Percentiles rank a stretch among this genome's conserved stretches.
These are phyloP conservation scores for Rhododendron ferrugineum DNA, from an alignment of 148 eudicot genomes.

Conservation along the genomic window DNA sequence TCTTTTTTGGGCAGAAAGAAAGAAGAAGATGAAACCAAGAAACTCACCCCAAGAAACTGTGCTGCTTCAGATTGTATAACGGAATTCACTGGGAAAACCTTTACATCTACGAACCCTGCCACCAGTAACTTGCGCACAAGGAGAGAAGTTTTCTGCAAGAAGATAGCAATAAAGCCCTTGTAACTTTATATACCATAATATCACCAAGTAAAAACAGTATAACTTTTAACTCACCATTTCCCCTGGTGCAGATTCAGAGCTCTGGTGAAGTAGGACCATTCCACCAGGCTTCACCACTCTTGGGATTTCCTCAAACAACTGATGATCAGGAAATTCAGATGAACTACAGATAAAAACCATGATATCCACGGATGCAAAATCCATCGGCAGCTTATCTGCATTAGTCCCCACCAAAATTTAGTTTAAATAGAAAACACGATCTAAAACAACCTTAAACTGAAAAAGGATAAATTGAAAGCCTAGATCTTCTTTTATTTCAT, in stretches of 20 bases:
- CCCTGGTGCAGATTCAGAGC: slow-evolving; percentile 29
- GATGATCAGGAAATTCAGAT: slow-evolving; percentile 50
- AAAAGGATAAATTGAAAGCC: neutral
- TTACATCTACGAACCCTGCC: slow-evolving; percentile 66
- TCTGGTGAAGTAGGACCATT: slow-evolving; percentile 39
- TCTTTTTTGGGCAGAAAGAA: neutral
- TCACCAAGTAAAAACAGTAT: neutral
- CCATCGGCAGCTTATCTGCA: slow-evolving; percentile 56
- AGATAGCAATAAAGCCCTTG: neutral
- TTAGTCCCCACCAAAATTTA: neutral
- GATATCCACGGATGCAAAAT: slow-evolving; percentile 51
- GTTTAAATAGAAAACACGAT: neutral
- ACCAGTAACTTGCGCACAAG: slow-evolving; percentile 63
- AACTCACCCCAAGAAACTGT: slow-evolving; percentile 45
- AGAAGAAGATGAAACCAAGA: neutral
- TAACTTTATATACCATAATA: slow-evolving; percentile 4
- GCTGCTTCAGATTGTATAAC: slow-evolving; percentile 29
- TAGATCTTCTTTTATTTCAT: neutral
- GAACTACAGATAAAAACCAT: slow-evolving; percentile 42
- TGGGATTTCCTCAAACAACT: slow-evolving; percentile 49
- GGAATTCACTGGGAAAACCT: slow-evolving; percentile 25
- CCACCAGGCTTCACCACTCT: slow-evolving; percentile 82
- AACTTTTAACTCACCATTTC: slow-evolving; percentile 19
- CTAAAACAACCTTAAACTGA: neutral
- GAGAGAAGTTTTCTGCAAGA: slow-evolving; percentile 46